Evolutionary conservation across 768 basidiomycete species (phyloP).

Genomic region (Tricholomella constricta): DNA sequence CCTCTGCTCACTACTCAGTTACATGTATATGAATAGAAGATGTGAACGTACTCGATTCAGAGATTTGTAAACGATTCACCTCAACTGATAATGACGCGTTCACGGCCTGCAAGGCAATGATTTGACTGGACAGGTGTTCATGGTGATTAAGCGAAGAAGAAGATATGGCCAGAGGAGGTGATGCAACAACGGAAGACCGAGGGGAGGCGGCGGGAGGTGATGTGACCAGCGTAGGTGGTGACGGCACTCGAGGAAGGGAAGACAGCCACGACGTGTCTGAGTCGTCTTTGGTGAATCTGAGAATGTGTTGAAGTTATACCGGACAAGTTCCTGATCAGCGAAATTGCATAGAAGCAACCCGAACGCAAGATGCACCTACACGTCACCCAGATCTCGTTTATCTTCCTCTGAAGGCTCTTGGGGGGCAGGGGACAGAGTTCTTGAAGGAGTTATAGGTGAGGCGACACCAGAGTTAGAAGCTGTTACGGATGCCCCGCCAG

Average conservation of each 20-base stretch:
- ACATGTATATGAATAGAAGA: not conserved
- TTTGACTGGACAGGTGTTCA: slow-evolving; percentile 17
- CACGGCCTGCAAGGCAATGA: slow-evolving; percentile 21
- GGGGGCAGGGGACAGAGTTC: slow-evolving; percentile 54
- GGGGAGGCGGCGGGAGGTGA: slow-evolving; percentile 23
- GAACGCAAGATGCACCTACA: slow-evolving; percentile 53
- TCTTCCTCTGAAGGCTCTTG: slow-evolving; percentile 45
- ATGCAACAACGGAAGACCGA: slow-evolving; percentile 19
- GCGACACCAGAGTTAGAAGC: slow-evolving; percentile 33
- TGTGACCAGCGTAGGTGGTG: slow-evolving; percentile 32
- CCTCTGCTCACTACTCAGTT: slow-evolving; percentile 3
- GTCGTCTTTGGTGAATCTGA: slow-evolving; percentile 46
- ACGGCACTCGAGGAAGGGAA: slow-evolving; percentile 49
- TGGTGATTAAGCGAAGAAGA: slow-evolving; percentile 9
- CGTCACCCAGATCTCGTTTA: slow-evolving; percentile 57
- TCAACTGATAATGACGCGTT: slow-evolving; percentile 23
- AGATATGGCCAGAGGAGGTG: slow-evolving; percentile 4
- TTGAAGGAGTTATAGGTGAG: slow-evolving; percentile 39
- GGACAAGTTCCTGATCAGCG: slow-evolving; percentile 6
- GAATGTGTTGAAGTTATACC: slow-evolving; percentile 2
- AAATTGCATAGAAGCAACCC: slow-evolving; percentile 8
- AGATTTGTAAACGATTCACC: slow-evolving; percentile 14
- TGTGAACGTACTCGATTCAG: slow-evolving; percentile 12
- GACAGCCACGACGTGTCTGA: slow-evolving; percentile 62
- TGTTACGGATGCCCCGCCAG: slow-evolving; percentile 38